These are phyloP conservation scores for Fusarium austroafricanum DNA, from an alignment of 2,329 filamentous ascomycete genomes.

Conservation along the genomic window DNA sequence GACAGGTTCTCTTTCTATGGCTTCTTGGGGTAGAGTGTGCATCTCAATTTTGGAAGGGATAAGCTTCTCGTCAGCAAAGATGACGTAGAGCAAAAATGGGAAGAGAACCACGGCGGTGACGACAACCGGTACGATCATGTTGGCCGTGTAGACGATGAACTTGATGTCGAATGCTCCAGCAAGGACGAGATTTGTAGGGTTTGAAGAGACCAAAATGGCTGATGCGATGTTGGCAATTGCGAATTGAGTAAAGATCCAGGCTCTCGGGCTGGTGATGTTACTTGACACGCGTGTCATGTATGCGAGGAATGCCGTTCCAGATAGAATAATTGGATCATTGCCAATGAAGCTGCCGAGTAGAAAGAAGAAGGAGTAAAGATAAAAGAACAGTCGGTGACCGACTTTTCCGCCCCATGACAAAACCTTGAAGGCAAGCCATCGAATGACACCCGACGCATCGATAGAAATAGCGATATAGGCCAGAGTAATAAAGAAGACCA, in stretches of 20 bases:
- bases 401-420: conserved; percentile 73
- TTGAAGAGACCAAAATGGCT: conserved; percentile 80
- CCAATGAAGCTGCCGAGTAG: conserved; percentile 74
- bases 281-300: conserved; percentile 82
- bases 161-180: conserved; percentile 78
- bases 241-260: conserved; percentile 80
- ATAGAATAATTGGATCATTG: conserved; percentile 80
- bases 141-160: conserved; percentile 80
- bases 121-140: conserved; percentile 79
- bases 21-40: conserved; percentile 71
- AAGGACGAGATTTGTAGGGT: conserved; percentile 80
- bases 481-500: conserved; percentile 78
- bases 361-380: conserved; percentile 80
- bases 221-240: conserved; percentile 79
- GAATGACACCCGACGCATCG: conserved; percentile 78
- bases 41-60: conserved; percentile 75
- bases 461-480: conserved; percentile 84
- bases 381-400: conserved; percentile 77
- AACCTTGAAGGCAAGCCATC: conserved; percentile 77
- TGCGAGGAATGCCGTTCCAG: conserved; percentile 78
- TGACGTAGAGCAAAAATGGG: conserved; percentile 75
- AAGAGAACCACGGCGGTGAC: conserved; percentile 76
- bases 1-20: conserved; percentile 66
- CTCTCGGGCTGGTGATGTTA: conserved; percentile 76
- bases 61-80: conserved; percentile 72